Conservation (phyloP, 1,284 basidiomycete genomes). For the Acaromyces ingoldii region DNA sequence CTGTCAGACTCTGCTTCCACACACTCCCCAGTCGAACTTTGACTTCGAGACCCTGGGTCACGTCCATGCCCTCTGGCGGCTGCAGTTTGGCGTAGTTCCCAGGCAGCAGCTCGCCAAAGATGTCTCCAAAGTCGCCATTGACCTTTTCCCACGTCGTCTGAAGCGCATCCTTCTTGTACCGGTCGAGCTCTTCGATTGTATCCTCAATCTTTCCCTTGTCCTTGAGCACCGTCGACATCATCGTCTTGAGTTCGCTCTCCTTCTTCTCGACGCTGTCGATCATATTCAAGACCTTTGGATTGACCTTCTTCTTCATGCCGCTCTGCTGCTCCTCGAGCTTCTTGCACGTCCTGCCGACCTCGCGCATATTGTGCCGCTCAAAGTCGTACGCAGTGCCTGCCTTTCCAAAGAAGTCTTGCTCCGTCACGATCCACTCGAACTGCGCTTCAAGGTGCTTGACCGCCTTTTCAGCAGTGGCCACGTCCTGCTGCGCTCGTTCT, state of each 20-base stretch:
- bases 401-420: conserved; percentile 84
- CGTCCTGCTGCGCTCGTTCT: conserved; percentile 56
- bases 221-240: conserved; percentile 79
- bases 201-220: conserved; percentile 95
- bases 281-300: conserved; percentile 91
- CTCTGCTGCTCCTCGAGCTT: conserved; percentile 77
- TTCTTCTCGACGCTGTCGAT: conserved; percentile 97
- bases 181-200: conserved; percentile 87
- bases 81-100: conserved; percentile 95
- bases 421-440: conserved; percentile 81
- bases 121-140: conserved; percentile 87
- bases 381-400: conserved; percentile 80
- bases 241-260: conserved; percentile 78
- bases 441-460: conserved; percentile 66
- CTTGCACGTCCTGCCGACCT: conserved; percentile 64
- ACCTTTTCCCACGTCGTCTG: conserved; percentile 95
- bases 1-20: conserved; percentile 96
- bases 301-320: conserved; percentile 89
- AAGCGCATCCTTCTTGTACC: conserved; percentile 88
- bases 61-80: conserved; percentile 84
- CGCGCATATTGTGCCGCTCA: conserved; percentile 63
- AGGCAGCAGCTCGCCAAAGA: conserved; percentile 91
- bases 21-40: conserved; percentile 89
- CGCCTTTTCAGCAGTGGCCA: conserved; percentile 38
- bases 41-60: conserved; percentile 93